Evolutionary conservation across 495 filamentous ascomycete species (phyloP).

Genomic region (Pyronema omphalodes): DNA sequence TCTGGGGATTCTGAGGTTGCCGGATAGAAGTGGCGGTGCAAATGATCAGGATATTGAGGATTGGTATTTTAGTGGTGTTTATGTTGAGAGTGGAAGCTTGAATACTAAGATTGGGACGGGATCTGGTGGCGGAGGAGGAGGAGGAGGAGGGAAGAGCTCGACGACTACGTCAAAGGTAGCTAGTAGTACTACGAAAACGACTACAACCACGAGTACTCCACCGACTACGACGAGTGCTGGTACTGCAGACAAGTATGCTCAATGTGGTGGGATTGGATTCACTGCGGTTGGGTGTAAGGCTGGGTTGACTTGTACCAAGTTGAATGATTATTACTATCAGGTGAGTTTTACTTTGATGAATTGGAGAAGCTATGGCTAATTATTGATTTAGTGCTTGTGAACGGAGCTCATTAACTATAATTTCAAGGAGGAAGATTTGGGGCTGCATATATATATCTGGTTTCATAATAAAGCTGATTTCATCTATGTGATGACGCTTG

Average conservation of each 20-base stretch:
- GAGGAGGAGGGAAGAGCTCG: not conserved
- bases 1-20: constrained; percentile 49
- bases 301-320: constrained; percentile 14
- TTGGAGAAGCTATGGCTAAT: too few relatives aligned
- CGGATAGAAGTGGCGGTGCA: constrained; percentile 33
- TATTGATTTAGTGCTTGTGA: too few relatives aligned
- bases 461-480: too few relatives aligned
- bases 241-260: constrained; percentile 7
- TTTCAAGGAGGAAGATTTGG: too few relatives aligned
- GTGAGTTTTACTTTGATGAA: too few relatives aligned
- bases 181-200: not conserved
- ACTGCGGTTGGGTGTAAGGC: constrained; percentile 9
- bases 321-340: constrained; percentile 18
- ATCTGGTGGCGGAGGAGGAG: not conserved
- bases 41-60: constrained; percentile 34
- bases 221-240: constrained; percentile 7
- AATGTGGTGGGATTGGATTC: constrained; percentile 9
- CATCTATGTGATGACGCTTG: too few relatives aligned
- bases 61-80: constrained; percentile 56
- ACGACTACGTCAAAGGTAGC: not conserved
- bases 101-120: constrained; percentile 34
- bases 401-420: too few relatives aligned
- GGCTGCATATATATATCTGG: too few relatives aligned
- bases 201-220: not conserved
- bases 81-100: constrained; percentile 44